Evolutionary conservation across 2,329 filamentous ascomycete genomes (phyloP).

Genomic region (Aspergillus chevalieri): DNA sequence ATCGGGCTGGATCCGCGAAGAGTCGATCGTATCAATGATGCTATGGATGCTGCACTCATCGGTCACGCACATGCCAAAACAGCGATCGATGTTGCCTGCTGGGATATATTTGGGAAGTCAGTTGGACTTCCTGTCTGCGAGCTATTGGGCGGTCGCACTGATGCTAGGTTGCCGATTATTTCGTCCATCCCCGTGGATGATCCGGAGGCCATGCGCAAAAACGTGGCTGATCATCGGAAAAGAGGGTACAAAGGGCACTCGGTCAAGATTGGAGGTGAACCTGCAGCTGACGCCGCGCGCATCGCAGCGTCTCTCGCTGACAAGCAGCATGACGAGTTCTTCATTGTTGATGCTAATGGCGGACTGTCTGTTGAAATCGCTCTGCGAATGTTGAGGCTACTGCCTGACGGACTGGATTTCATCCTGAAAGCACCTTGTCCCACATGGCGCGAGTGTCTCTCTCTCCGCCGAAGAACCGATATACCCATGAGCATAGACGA

Average conservation of each 20-base stretch:
- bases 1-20: slow-evolving; percentile 20
- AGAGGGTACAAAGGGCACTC: slow-evolving; percentile 8
- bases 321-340: slow-evolving; percentile 12
- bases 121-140: slow-evolving; percentile 19
- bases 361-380: slow-evolving; percentile 16
- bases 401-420: slow-evolving; percentile 17
- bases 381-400: slow-evolving; percentile 17
- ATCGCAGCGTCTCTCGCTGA: slow-evolving; percentile 5
- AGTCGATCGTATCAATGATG: slow-evolving; percentile 23
- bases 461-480: slow-evolving; percentile 15
- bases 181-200: slow-evolving; percentile 9
- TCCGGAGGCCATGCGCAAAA: slow-evolving; percentile 6
- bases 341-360: slow-evolving; percentile 16
- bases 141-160: slow-evolving; percentile 18
- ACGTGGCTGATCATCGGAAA: slow-evolving; percentile 5
- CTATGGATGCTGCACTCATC: slow-evolving; percentile 18
- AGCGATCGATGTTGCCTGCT: slow-evolving; percentile 15
- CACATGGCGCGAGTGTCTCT: slow-evolving; percentile 16
- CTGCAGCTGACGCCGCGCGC: slow-evolving; percentile 8
- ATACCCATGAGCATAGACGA: slow-evolving; percentile 20
- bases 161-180: slow-evolving; percentile 8
- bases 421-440: slow-evolving; percentile 19
- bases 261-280: slow-evolving; percentile 11
- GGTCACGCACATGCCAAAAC: slow-evolving; percentile 20
- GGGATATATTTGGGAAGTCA: slow-evolving; percentile 20